Percentiles rank a stretch among this genome's conserved stretches.
Evolutionary conservation across 2,329 filamentous ascomycete genomes (phyloP).

Genomic region (Pseudogymnoascus destructans): DNA sequence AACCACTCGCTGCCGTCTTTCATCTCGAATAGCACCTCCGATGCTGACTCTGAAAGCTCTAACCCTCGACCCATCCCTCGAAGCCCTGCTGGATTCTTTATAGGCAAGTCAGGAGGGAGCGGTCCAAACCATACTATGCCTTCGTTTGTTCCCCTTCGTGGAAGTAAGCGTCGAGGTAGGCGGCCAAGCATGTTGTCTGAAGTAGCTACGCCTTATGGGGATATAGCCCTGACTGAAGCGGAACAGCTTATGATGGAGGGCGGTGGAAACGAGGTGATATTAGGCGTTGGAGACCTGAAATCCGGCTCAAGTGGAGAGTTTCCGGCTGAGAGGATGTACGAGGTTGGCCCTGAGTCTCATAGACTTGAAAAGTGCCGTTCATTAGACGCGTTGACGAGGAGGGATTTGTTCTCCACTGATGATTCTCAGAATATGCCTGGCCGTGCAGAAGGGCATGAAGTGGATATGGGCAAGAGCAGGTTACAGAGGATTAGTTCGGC

Average conservation of each 20-base stretch:
- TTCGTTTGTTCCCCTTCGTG: conserved; percentile 13
- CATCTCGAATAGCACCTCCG: background rate
- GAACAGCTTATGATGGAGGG: background rate
- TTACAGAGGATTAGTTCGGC: conserved; percentile 20
- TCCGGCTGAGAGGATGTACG: background rate
- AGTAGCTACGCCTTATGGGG: conserved; percentile 19
- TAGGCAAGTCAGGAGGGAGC: background rate
- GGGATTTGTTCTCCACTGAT: background rate
- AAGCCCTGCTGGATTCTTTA: background rate
- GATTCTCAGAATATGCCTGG: background rate
- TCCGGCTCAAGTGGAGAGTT: background rate
- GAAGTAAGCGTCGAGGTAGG: conserved; percentile 10
- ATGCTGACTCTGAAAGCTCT: background rate
- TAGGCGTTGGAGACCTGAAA: background rate
- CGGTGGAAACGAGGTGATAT: background rate
- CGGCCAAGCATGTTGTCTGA: conserved; percentile 22
- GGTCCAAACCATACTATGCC: background rate
- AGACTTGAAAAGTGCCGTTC: background rate
- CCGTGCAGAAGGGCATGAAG: background rate
- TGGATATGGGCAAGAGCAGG: conserved; percentile 9
- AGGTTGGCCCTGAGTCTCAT: background rate
- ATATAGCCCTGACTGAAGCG: background rate
- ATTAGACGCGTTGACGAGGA: background rate
- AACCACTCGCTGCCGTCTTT: background rate
- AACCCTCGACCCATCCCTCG: background rate